phyloP scores from a whole-genome alignment of 306 rosid genomes.

The Prinsepia uniflora region DNA sequence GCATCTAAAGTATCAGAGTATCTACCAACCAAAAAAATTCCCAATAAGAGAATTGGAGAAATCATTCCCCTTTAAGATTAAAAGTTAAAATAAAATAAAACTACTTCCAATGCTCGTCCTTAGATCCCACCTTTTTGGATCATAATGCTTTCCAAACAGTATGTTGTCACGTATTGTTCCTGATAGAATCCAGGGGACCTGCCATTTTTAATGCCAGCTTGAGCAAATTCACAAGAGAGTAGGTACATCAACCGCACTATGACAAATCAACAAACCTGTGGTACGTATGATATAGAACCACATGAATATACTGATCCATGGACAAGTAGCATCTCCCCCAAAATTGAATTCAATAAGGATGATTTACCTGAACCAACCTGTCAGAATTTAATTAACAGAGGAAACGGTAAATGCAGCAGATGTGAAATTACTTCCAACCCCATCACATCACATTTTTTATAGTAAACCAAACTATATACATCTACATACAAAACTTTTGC shows the following conservation, averaged over 20 bases:
- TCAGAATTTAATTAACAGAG: slow-evolving; percentile 34
- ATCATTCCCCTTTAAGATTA: not conserved
- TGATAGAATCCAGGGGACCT: slow-evolving; percentile 95
- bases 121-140: slow-evolving; percentile 67
- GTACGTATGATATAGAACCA: slow-evolving; percentile 76
- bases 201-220: slow-evolving; percentile 24
- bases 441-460: not conserved
- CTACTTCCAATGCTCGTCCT: too few species aligned
- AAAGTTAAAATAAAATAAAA: too few species aligned
- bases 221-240: slow-evolving; percentile 24
- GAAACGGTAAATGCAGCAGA: slow-evolving; percentile 11
- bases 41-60: too few species aligned
- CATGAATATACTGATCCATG: slow-evolving; percentile 56
- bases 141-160: slow-evolving; percentile 70
- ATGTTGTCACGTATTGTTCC: slow-evolving; percentile 92
- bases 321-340: slow-evolving; percentile 65
- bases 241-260: slow-evolving; percentile 5
- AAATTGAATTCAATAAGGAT: slow-evolving; percentile 68
- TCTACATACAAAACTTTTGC: not conserved
- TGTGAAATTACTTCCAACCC: not conserved
- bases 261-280: slow-evolving; percentile 63
- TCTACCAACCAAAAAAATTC: slow-evolving; percentile 38
- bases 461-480: not conserved
- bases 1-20: slow-evolving; percentile 66
- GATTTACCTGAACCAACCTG: slow-evolving; percentile 99